These are phyloP conservation scores for Furcasterigmium sp. DNA, from an alignment of 2,329 filamentous ascomycete genomes.

Conservation along the genomic window DNA sequence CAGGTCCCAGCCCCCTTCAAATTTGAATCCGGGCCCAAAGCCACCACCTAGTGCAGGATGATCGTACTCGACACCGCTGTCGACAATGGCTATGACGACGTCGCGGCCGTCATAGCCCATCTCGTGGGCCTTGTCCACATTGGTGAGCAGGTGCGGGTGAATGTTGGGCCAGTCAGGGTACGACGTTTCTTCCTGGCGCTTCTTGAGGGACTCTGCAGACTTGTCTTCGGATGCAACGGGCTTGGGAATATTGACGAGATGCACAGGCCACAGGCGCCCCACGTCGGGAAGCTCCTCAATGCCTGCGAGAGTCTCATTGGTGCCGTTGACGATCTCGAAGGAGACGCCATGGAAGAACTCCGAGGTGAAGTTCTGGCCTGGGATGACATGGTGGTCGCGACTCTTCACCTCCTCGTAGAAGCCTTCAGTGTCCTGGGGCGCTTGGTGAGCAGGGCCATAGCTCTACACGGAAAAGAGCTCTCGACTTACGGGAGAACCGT, in stretches of 20 bases:
- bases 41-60: conserved; percentile 40
- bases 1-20: conserved; percentile 14
- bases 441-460: background rate
- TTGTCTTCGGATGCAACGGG: background rate
- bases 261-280: background rate
- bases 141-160: conserved; percentile 1
- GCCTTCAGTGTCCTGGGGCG: conserved; percentile 1
- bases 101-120: background rate
- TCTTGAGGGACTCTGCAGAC: background rate
- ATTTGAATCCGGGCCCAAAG: conserved; percentile 34
- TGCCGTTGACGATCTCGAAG: conserved; percentile 2
- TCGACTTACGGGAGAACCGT: background rate
- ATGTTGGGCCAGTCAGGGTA: conserved; percentile 2
- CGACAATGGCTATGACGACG: conserved; percentile 1
- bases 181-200: background rate
- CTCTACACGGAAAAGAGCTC: background rate
- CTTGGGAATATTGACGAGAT: background rate
- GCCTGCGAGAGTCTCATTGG: background rate
- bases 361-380: background rate
- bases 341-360: conserved; percentile 2
- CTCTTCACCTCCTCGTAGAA: background rate
- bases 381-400: background rate
- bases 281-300: background rate
- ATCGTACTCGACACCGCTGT: conserved; percentile 28
- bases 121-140: background rate